Evolutionary conservation across 371 early-diverging fungal species (phyloP), one percentile per base, ranked within the genome.

Genomic region (Apophysomyces trapeziformis): DNA sequence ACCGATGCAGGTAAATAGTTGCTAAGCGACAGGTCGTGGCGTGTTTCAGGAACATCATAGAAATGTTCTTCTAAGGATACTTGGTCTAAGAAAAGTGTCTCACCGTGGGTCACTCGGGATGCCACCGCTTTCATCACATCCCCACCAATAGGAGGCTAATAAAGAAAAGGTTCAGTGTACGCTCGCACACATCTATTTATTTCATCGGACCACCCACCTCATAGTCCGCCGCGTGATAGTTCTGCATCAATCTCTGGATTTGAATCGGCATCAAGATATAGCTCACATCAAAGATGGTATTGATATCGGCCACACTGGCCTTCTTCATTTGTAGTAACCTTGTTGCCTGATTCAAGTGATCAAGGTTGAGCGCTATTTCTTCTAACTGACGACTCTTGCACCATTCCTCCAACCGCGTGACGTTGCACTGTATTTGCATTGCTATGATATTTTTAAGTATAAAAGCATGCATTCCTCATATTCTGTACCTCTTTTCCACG

Each of bases 391-490:
- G 93, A 37, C 87, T 69, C 84, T 89, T 89, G 86, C 95, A 95
- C 97, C 97, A 97, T 68, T 96, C 95, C 69, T 95, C 94, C 58
- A 97, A 79, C n/a, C 92, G 84, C 4, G 90, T 90, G 45, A 96
- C 85, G 71, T 97, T 97, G 85, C 93, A 95, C 77, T 96, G 96
- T 72, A 97, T 94, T 86, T 97, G 96, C 90, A 96, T 96, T 6
- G 72, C 75, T 74, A 63, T 21, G 26, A 57, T n/a, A 35, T 61
- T 61, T 60, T 46, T 61, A 68, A 5, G 74, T 68, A 37, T 78
- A 66, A 0, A 60, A 54, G 41, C 67, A 76, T 56, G 63, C 73
- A 14, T 36, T 14, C 12, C 46, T 41, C 11, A 39, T 54, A 57
- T 70, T 75, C 39, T n/a, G 38, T 71, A 75, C 90, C 90, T 66